A percentile compares a stretch with the other conserved stretches of the same genome.
Conservation (phyloP, 1,139 yeast species). For the Yamadazyma diospyri region DNA sequence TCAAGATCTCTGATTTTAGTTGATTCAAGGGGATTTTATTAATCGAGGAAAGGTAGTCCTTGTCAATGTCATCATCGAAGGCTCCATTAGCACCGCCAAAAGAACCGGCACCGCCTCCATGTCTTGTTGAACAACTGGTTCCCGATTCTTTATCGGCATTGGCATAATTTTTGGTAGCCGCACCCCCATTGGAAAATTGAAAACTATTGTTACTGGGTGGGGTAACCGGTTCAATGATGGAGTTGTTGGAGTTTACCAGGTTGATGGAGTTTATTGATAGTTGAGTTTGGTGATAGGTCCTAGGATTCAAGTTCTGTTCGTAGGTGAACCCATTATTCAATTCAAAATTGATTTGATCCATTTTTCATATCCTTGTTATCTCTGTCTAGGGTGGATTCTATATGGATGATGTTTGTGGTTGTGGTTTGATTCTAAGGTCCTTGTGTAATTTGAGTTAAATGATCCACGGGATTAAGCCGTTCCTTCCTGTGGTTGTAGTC, state of each 20-base stretch:
- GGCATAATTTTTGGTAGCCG: neutral
- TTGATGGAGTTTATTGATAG: slow-evolving; percentile 13
- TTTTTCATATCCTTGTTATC: slow-evolving; percentile 1
- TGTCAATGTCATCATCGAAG: slow-evolving; percentile 27
- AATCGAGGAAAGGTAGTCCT: slow-evolving; percentile 39
- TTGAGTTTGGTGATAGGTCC: slow-evolving; percentile 10
- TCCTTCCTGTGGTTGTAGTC: no score
- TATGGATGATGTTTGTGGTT: no score
- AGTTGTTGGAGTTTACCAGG: slow-evolving; percentile 32
- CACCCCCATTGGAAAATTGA: neutral
- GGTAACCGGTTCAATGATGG: slow-evolving; percentile 38
- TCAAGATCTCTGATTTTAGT: slow-evolving; percentile 31
- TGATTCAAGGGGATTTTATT: slow-evolving; percentile 36
- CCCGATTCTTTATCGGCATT: no score
- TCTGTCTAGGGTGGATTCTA: no score
- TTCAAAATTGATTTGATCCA: slow-evolving; percentile 3
- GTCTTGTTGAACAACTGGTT: no score
- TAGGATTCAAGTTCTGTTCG: neutral
- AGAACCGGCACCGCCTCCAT: no score
- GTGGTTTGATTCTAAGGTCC: no score
- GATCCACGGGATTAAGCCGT: no score
- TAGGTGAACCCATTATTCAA: slow-evolving; percentile 2
- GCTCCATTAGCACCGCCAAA: slow-evolving; percentile 2
- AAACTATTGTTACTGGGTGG: slow-evolving; percentile 23
- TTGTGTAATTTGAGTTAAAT: no score